Evolutionary conservation across 208 protist species (phyloP).

Genomic region (Naegleria lovaniensis): DNA sequence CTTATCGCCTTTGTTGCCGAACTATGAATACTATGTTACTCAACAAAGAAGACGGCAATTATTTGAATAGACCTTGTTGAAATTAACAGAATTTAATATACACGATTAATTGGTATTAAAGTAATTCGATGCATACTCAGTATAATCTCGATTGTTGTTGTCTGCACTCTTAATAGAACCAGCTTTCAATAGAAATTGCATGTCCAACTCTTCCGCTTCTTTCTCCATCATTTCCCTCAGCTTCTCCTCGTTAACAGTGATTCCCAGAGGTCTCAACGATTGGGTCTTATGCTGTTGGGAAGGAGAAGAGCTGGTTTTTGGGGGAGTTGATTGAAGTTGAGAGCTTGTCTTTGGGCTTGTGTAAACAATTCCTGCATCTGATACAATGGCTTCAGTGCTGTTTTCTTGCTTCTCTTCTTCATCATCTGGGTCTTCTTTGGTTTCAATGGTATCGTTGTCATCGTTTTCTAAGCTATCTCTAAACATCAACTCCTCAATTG

Average conservation of each 20-base stretch:
- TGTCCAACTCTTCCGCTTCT: background rate
- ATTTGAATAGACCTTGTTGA: too few species aligned
- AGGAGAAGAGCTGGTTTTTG: background rate
- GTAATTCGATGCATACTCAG: background rate
- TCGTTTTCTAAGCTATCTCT: background rate
- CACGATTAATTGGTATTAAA: too few species aligned
- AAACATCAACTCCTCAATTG: background rate
- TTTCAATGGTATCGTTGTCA: background rate
- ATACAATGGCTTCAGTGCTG: background rate
- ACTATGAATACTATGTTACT: background rate
- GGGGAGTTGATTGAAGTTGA: background rate
- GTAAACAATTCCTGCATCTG: background rate
- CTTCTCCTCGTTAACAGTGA: background rate
- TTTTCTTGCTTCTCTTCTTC: background rate
- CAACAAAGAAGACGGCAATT: background rate
- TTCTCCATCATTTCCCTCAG: background rate
- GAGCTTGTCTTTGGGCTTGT: background rate
- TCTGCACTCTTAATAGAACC: background rate
- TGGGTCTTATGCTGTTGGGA: background rate
- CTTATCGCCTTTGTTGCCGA: background rate
- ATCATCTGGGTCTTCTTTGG: background rate
- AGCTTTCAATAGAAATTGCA: background rate
- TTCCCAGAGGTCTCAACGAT: background rate
- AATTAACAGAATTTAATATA: too few species aligned
- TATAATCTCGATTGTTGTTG: background rate